These are phyloP conservation scores for Yamadazyma phyllophila DNA, from an alignment of 805 yeast species.

Conservation along the genomic window DNA sequence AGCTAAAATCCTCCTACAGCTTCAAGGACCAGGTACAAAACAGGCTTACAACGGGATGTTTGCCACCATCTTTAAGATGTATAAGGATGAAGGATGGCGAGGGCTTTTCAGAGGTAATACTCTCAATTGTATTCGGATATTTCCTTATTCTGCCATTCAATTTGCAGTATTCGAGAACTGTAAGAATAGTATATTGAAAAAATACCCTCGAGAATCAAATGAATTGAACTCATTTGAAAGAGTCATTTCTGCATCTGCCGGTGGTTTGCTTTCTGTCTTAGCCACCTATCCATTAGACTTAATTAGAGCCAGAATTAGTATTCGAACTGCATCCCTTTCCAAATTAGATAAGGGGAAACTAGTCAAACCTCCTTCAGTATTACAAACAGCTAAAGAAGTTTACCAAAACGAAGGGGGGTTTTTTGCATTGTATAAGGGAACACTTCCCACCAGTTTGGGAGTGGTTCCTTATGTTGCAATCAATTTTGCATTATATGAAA, in stretches of 20 bases:
- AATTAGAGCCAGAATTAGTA: conserved; percentile 82
- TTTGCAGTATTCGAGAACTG: conserved; percentile 75
- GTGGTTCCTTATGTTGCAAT: conserved; percentile 96
- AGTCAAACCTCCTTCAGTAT: conserved; percentile 68
- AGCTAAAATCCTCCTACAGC: conserved; percentile 86
- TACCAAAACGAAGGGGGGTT: conserved; percentile 81
- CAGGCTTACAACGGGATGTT: conserved; percentile 64
- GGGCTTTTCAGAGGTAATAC: conserved; percentile 92
- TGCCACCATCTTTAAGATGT: conserved; percentile 73
- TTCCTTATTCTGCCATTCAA: conserved; percentile 95
- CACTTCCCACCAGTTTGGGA: conserved; percentile 87
- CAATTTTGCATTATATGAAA: conserved; percentile 88
- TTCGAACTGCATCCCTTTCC: conserved; percentile 72
- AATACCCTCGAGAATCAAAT: conserved; percentile 19
- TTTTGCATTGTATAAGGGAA: conserved; percentile 74
- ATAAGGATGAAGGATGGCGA: conserved; percentile 85
- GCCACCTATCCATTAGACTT: conserved; percentile 92
- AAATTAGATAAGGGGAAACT: conserved; percentile 48
- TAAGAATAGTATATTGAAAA: conserved; percentile 38
- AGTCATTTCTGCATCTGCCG: conserved; percentile 72
- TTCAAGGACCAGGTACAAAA: conserved; percentile 65
- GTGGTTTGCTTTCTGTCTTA: conserved; percentile 76
- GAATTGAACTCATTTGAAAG: conserved; percentile 56
- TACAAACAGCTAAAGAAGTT: conserved; percentile 53
- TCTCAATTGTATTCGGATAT: conserved; percentile 81